These are phyloP conservation scores for Xylaria sp. DNA, from an alignment of 2,329 filamentous ascomycete species.

Conservation along the genomic window DNA sequence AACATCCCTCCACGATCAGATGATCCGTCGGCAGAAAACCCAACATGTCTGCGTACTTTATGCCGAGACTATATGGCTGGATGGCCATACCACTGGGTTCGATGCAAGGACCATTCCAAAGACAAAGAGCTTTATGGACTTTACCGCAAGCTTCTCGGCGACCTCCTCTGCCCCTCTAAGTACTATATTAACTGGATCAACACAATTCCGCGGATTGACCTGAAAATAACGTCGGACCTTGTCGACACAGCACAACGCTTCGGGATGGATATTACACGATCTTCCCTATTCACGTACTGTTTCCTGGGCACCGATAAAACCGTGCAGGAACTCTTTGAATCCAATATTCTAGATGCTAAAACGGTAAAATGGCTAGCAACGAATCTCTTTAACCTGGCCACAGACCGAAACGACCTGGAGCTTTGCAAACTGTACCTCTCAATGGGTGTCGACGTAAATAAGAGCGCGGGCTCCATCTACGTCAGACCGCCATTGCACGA, in stretches of 20 bases:
- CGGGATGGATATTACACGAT: slow-evolving; percentile 11
- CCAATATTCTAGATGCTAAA: slow-evolving; percentile 1
- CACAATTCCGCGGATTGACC: background rate
- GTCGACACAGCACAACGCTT: background rate
- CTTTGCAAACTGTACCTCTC: slow-evolving; percentile 11
- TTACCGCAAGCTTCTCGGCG: slow-evolving; percentile 7
- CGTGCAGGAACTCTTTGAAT: slow-evolving; percentile 7
- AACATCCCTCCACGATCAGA: background rate
- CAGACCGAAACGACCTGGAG: slow-evolving; percentile 8
- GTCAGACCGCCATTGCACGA: slow-evolving; percentile 7
- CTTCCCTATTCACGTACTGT: slow-evolving; percentile 10
- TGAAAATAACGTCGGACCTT: slow-evolving; percentile 10
- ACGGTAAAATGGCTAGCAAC: slow-evolving; percentile 8
- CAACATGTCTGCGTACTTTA: background rate
- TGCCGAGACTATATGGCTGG: slow-evolving; percentile 14
- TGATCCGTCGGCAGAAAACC: background rate
- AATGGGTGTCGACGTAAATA: slow-evolving; percentile 7
- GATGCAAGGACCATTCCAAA: slow-evolving; percentile 8
- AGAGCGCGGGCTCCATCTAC: slow-evolving; percentile 4
- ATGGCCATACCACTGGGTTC: slow-evolving; percentile 12
- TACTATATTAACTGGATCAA: slow-evolving; percentile 12
- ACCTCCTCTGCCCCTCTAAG: slow-evolving; percentile 1
- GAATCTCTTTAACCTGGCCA: slow-evolving; percentile 16
- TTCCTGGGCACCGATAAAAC: slow-evolving; percentile 6
- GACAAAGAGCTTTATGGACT: slow-evolving; percentile 1